Conservation (phyloP, 441 rosid species). For the Aleurites moluccanus region DNA sequence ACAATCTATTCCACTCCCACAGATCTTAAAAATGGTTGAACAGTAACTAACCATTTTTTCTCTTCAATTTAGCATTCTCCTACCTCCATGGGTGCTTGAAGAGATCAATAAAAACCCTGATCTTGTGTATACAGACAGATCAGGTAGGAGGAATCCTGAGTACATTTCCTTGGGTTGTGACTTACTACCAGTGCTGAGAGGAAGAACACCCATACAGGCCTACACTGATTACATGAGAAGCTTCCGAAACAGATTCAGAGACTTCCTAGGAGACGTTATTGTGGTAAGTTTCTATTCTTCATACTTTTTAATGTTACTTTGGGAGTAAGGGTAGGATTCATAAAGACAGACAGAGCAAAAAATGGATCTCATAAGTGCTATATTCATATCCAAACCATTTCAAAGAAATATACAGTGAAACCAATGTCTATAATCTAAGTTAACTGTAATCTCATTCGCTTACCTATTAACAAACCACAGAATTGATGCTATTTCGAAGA, state of each 20-base stretch:
- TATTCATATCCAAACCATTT: not conserved
- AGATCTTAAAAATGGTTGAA: conserved; percentile 4
- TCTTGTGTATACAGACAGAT: conserved; percentile 84
- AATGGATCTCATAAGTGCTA: too few species aligned
- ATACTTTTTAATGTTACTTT: not conserved
- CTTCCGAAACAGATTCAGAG: conserved; percentile 70
- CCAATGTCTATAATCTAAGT: not conserved
- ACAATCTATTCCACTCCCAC: not conserved
- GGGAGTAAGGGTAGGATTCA: not conserved
- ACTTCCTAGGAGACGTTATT: conserved; percentile 63
- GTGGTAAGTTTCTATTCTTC: conserved; percentile 51
- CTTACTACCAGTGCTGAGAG: conserved; percentile 68
- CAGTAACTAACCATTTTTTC: conserved; percentile 21
- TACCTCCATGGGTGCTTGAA: conserved; percentile 97
- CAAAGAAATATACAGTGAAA: not conserved
- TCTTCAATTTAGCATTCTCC: conserved; percentile 58
- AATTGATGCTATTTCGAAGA: not conserved
- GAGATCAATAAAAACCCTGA: conserved; percentile 86
- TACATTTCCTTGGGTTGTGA: conserved; percentile 92
- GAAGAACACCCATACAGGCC: conserved; percentile 92
- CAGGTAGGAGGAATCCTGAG: conserved; percentile 86
- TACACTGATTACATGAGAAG: conserved; percentile 90
- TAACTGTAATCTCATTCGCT: not conserved
- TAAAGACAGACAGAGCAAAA: not conserved
- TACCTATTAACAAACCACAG: not conserved